These are phyloP conservation scores for Stagonosporopsis chrysanthemi DNA, from an alignment of 2,329 filamentous ascomycete genomes.

Conservation along the genomic window DNA sequence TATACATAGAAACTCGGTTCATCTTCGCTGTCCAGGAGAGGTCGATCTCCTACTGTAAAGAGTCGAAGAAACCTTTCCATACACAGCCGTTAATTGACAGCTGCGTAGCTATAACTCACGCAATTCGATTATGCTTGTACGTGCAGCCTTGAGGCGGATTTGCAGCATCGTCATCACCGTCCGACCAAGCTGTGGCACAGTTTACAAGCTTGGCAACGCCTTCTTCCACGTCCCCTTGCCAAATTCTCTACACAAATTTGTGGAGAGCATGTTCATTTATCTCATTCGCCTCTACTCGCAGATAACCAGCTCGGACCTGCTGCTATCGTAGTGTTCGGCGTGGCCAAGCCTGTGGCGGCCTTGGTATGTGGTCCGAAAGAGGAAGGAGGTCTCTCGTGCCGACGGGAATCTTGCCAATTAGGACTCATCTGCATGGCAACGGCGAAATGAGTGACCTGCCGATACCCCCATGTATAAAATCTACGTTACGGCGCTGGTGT, in stretches of 20 bases:
- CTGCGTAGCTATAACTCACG: background rate
- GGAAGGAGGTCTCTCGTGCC: constrained; percentile 16
- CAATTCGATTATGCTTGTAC: background rate
- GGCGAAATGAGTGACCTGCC: background rate
- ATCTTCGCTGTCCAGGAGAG: background rate
- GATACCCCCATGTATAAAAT: constrained; percentile 8
- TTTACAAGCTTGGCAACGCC: constrained; percentile 15
- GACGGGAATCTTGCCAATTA: constrained; percentile 7
- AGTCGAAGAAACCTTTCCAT: background rate
- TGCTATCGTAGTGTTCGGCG: constrained; percentile 14
- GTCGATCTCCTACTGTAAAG: too few relatives aligned
- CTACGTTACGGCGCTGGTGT: background rate
- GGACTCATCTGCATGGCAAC: background rate
- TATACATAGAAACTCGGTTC: too few relatives aligned
- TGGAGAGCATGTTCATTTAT: background rate
- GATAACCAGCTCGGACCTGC: constrained; percentile 22
- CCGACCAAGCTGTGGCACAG: background rate
- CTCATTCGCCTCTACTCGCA: constrained; percentile 6
- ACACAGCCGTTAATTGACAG: background rate
- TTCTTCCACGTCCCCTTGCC: constrained; percentile 5
- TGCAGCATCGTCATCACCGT: constrained; percentile 3
- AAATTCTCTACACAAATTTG: background rate
- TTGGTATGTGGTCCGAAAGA: constrained; percentile 12
- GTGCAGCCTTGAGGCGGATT: constrained; percentile 1
- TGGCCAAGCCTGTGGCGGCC: constrained; percentile 15